Evolutionary conservation across 768 basidiomycete genomes (phyloP).

Genomic region (Dentipellis fragilis): DNA sequence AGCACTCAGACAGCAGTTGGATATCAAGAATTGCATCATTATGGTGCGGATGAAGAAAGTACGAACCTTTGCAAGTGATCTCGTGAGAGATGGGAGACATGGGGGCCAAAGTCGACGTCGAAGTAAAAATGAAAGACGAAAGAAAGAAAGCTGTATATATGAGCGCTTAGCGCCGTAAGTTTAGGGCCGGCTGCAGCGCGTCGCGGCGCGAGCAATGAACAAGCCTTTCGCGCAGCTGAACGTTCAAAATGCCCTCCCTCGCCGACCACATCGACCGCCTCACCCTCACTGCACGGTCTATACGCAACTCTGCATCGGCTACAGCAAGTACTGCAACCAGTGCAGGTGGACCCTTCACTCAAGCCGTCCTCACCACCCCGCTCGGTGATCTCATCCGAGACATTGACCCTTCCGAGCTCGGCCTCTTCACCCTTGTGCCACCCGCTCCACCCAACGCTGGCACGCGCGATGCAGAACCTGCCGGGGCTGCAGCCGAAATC

Average conservation of each 20-base stretch:
- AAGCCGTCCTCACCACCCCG: constrained; percentile 49
- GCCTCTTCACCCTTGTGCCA: constrained; percentile 55
- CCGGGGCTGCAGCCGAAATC: constrained; percentile 29
- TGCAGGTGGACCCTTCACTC: constrained; percentile 40
- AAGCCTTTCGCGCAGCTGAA: neutral
- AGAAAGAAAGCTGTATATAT: neutral
- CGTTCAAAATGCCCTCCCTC: constrained; percentile 39
- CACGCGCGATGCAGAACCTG: constrained; percentile 22
- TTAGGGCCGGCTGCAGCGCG: constrained; percentile 7
- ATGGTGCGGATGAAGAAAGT: neutral
- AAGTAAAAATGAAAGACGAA: neutral
- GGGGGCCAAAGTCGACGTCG: neutral
- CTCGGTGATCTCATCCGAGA: constrained; percentile 76
- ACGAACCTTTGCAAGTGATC: no score
- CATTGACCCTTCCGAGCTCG: constrained; percentile 66
- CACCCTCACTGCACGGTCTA: constrained; percentile 38
- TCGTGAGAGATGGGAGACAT: neutral
- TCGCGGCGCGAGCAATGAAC: neutral
- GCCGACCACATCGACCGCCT: constrained; percentile 64
- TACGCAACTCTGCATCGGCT: constrained; percentile 33
- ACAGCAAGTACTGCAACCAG: constrained; percentile 14
- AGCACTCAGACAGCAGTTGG: constrained; percentile 4
- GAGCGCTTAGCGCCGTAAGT: neutral
- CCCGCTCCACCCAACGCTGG: constrained; percentile 15
- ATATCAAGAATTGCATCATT: neutral